Base-by-base conservation (phyloP, 257 asterid genomes). In the Mitragyna speciosa region DNA sequence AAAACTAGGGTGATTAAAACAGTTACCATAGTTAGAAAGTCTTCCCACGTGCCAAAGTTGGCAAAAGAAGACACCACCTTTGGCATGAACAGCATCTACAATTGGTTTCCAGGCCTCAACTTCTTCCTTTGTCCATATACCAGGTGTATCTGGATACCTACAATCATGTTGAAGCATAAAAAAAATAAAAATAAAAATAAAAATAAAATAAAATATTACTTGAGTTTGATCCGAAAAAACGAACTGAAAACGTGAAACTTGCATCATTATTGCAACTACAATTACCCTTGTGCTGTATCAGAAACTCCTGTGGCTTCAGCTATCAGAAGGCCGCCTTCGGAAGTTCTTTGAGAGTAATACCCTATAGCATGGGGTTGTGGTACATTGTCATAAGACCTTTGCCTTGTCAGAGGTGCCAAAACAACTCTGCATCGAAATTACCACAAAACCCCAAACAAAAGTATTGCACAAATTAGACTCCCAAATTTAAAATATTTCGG, bases 291-390 rank as follows among this genome's bases (percentile, higher is more conserved):
- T 28, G 89, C 85, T 24, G 97, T 87, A 70, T 90, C 91, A 10
- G 93, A 91, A 83, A 93, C 85, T 43, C 76, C 80, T 4, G 91
- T 86, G 73, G 90, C 97, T 84, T 93, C 96, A 1, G 85, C 0
- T 30, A 91, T 15, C 28, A 93, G 81, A 75, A 91, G 56, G 9
- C 92, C 91, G 0, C 91, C 96, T 63, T 87, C 72, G 54, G 81
- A 70, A 67, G 94, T 83, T 86, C 96, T 89, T 82, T 91, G 96
- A 0, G 94, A 81, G 87, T 89, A 93, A 52, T 91, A 89, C 84
- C 88, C 70, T 63, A 78, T 65, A 75, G 95, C 93, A 84, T 93
- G 96, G 7, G 89, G 91, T 77, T 90, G 97, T 30, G 96, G 96
- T 28, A 93, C 81, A 47, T 88, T 84, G 63, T 75, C 72, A 6